These are phyloP conservation scores for Acanthamoeba triangularis DNA, from an alignment of 208 protist genomes.

Conservation along the genomic window DNA sequence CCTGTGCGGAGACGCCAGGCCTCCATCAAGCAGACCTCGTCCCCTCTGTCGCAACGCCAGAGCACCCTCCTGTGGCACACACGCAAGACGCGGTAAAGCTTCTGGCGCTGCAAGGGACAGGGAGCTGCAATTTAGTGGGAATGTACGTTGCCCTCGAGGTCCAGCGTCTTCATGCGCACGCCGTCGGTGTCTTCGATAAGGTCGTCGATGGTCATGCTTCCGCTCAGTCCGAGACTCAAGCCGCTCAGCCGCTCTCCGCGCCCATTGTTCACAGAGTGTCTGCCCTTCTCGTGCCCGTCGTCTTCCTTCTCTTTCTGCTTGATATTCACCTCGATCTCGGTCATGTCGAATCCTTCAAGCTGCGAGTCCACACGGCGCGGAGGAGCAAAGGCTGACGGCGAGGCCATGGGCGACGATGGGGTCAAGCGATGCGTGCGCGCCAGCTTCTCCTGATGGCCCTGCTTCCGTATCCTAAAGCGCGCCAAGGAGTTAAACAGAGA, in stretches of 20 bases:
- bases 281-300: too few relatives aligned
- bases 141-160: not conserved
- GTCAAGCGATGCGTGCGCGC: constrained; percentile 4
- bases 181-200: constrained; percentile 13
- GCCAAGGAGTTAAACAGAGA: not conserved
- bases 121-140: not conserved
- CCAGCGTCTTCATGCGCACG: not conserved
- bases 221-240: not conserved
- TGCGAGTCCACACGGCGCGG: not conserved
- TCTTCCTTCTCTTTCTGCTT: not conserved
- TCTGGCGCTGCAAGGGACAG: too few relatives aligned
- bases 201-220: constrained; percentile 15
- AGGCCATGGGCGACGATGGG: not conserved
- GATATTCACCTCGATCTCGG: not conserved
- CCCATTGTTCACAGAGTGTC: not conserved
- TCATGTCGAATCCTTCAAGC: not conserved
- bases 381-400: not conserved
- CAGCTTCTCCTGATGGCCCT: not conserved
- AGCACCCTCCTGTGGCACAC: too few relatives aligned
- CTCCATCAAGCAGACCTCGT: too few relatives aligned
- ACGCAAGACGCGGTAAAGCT: not conserved
- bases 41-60: too few relatives aligned
- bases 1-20: not conserved
- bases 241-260: not conserved
- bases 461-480: not conserved